A percentile compares a stretch with the other conserved stretches of the same genome.
Conservation (phyloP, 441 rosid species). For the Populus hybrid region DNA sequence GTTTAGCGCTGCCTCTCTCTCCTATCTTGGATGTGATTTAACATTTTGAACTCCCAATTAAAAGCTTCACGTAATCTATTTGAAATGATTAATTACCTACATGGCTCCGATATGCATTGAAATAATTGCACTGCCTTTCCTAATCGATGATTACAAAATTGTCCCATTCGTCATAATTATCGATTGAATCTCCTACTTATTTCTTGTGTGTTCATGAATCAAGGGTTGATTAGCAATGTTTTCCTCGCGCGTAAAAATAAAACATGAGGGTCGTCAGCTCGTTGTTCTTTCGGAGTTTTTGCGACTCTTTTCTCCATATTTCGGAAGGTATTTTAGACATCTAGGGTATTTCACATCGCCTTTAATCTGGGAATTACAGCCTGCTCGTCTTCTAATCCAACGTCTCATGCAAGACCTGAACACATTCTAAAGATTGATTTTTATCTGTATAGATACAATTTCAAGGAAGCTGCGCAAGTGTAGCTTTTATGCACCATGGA, state of each 20-base stretch:
- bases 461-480: neutral
- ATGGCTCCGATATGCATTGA: neutral
- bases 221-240: no score
- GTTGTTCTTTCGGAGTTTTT: neutral
- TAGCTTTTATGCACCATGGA: neutral
- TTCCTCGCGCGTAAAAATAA: no score
- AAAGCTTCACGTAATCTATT: constrained; percentile 7
- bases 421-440: no score
- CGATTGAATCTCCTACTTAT: no score
- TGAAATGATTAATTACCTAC: neutral
- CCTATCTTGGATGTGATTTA: constrained; percentile 12
- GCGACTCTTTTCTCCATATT: neutral
- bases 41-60: constrained; percentile 18
- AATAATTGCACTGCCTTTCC: constrained; percentile 9
- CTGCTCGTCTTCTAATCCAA: neutral
- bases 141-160: neutral
- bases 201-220: no score
- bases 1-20: neutral
- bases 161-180: neutral
- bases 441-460: neutral
- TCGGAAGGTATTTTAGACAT: neutral
- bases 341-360: no score
- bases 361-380: neutral
- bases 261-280: neutral
- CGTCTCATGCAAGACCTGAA: no score